Base-by-base conservation (phyloP, 2,329 filamentous ascomycete genomes). In the Aspergillus costaricaensis region DNA sequence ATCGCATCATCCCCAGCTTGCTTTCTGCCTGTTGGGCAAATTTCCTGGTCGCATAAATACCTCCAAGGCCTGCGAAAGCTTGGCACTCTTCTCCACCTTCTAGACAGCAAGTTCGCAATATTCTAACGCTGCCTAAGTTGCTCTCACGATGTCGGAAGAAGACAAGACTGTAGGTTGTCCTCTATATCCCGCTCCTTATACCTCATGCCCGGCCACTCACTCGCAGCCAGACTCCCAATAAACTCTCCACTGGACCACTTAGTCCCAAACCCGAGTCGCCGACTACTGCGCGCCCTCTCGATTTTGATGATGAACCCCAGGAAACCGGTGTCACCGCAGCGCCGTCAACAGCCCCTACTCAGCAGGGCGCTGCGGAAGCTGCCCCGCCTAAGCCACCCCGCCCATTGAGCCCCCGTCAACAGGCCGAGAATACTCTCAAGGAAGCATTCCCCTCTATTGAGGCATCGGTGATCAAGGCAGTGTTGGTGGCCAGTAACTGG, bases 391-490 rank as follows among this genome's bases (percentile, higher is more conserved):
- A 97, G 80, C 93, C 93, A 32, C 92, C 92, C 36, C 87, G 93
- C 61, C 94, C 94, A 50, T 72, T 91, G 70, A 91, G 86, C 65
- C 89, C 95, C 64, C 85, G 89, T 62, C 89, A 96, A 76, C 90
- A 96, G 80, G 92, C 92, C 51, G 90, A 94, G 77, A 86, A 86
- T 69, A 97, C 92, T 3, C 82, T 99, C 58, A 94, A 91, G 75
- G 95, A 99, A 76, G 95, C 95, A 0, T 99, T 99, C 70, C 95
- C 95, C 0, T 85, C 81, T 58, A 91, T 97, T 62, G 95, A 99
- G 57, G 74, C 80, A 7, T 76, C 86, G 48, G 90, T 99, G 50
- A 86, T 99, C 76, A 96, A 89, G 77, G 95, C 95, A 30, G 90
- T 99, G 0, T 80, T 99, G 65, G 84, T 86, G 23, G 95, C 95